Evolutionary conservation across 495 filamentous ascomycete species (phyloP), one percentile per base, ranked within the genome.

Genomic region (Clohesyomyces aquaticus): DNA sequence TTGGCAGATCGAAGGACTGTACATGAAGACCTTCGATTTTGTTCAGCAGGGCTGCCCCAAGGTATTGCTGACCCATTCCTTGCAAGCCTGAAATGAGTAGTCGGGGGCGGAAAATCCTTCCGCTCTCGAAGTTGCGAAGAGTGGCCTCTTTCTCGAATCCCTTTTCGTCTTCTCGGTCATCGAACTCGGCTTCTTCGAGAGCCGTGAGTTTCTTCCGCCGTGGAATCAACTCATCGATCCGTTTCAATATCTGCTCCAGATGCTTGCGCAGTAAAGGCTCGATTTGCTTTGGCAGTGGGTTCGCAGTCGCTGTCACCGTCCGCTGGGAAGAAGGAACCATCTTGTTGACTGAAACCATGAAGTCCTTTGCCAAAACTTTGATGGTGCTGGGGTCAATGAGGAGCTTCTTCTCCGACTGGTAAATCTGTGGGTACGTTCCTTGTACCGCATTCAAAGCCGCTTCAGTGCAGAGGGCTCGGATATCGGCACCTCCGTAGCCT

Each of bases 401-500:
- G 28, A 98, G 87, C 76, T 98, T 98, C 72, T 95, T 83, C 68
- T 90, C 84, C 0, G 93, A 94, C 54, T 85, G 82, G 79, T 98
- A 98, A 50, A 98, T 96, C 71, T 98, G 95, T 9, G 94, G 94
- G 72, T 94, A 98, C 19, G 88, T 90, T 58, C 94, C 82, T 74
- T 98, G 95, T 22, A 98, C 93, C 12, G 94, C 91, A 75, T 98
- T 98, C n/a, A 98, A 78, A 8, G 95, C 91, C n/a, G 94, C 93
- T 79, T 98, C 94, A 0, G 95, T 98, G 77, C 91, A 96, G 47
- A 98, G 82, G 26, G 95, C 93, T 29, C 94, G 87, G 25, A 98
- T 75, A 76, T 98, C 94, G 6, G 94, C 94, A 79, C 94, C 94
- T 65, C 92, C 93, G 72, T 96, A 98, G 28, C 95, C 95, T 75